Evolutionary conservation across 2,329 filamentous ascomycete species (phyloP).

Genomic region (Aspergillus persii): DNA sequence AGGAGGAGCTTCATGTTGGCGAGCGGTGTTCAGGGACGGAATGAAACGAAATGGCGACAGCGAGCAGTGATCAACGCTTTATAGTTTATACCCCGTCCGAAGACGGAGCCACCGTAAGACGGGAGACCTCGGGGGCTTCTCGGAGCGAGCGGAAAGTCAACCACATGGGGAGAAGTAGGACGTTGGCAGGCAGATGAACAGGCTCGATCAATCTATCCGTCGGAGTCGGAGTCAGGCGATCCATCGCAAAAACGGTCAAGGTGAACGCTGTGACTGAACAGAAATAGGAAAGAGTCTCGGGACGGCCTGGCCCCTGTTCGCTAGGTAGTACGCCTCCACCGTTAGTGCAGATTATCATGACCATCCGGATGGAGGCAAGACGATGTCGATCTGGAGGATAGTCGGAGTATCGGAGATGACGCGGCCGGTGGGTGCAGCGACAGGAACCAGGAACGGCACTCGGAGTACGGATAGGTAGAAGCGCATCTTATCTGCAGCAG

Average conservation of each 20-base stretch:
- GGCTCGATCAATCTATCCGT: background rate
- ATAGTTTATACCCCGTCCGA: background rate
- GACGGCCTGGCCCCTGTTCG: too few species aligned
- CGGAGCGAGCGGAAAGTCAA: background rate
- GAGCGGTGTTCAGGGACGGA: background rate
- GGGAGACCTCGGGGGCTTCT: too few species aligned
- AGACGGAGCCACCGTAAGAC: background rate
- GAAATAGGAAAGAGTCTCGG: too few species aligned
- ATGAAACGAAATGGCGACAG: background rate
- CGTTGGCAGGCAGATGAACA: background rate
- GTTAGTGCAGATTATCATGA: background rate
- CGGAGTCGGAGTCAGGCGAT: too few species aligned
- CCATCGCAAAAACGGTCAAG: too few species aligned
- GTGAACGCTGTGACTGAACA: too few species aligned
- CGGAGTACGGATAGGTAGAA: too few species aligned
- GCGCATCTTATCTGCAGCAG: too few species aligned
- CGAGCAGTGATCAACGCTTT: background rate
- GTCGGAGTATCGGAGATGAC: background rate
- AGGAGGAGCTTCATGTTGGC: conserved; percentile 24
- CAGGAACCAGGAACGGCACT: too few species aligned
- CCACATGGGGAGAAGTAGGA: background rate
- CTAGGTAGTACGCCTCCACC: too few species aligned
- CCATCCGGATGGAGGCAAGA: background rate
- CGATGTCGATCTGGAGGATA: background rate
- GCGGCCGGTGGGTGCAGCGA: background rate